Evolutionary conservation across 768 basidiomycete genomes (phyloP).

Genomic region (Symmetrospora coprosmae): DNA sequence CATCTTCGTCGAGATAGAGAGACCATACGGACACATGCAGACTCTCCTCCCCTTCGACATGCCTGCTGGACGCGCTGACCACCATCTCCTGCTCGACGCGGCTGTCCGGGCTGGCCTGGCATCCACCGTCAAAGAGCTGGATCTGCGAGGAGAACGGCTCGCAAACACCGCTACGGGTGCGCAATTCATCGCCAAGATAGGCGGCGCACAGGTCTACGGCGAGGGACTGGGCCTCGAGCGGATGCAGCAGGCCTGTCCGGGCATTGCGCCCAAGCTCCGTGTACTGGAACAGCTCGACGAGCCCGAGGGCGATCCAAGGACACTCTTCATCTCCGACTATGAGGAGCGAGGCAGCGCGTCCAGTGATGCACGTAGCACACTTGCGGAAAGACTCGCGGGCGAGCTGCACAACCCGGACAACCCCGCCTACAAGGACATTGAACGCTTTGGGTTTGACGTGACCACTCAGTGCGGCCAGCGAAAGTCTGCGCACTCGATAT

Average conservation of each 20-base stretch:
- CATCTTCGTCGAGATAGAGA: too few species aligned
- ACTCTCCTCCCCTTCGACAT: too few species aligned
- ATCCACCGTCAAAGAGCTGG: neutral
- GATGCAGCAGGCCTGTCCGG: neutral
- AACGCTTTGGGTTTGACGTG: neutral
- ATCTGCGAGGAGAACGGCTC: neutral
- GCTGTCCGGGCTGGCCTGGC: constrained; percentile 14
- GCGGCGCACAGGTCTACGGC: constrained; percentile 13
- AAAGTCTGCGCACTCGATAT: too few species aligned
- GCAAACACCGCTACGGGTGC: neutral
- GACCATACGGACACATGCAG: too few species aligned
- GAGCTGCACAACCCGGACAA: constrained; percentile 18
- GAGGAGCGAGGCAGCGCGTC: neutral
- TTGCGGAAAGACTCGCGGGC: neutral
- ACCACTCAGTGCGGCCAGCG: constrained; percentile 15
- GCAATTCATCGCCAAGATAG: neutral
- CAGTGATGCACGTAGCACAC: neutral
- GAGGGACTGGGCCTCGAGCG: constrained; percentile 7
- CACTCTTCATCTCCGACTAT: constrained; percentile 17
- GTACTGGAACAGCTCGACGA: neutral
- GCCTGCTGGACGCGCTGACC: too few species aligned
- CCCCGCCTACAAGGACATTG: neutral
- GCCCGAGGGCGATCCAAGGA: neutral
- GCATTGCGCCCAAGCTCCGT: constrained; percentile 6
- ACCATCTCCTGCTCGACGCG: neutral